Percentiles rank a stretch among this genome's conserved stretches.
phyloP scores from a whole-genome alignment of 441 rosid species.

The Jatropha multifida region DNA sequence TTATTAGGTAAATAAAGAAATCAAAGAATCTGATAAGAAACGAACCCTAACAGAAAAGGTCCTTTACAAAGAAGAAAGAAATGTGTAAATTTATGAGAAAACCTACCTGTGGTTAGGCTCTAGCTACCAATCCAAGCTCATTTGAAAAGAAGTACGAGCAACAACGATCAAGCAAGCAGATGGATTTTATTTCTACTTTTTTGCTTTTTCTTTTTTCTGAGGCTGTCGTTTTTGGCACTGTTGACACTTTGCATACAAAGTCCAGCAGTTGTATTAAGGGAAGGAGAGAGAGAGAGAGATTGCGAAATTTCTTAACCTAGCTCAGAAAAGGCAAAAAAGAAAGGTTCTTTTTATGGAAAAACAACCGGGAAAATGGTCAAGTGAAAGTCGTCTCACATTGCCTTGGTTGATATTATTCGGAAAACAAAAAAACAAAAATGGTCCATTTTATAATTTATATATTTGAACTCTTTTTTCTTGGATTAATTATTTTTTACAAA shows the following conservation, averaged over 20 bases:
- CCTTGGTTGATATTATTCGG: too few species aligned
- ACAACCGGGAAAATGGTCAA: too few species aligned
- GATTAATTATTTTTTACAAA: too few species aligned
- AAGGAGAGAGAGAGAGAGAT: background rate
- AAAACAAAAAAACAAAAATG: too few species aligned
- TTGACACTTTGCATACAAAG: background rate
- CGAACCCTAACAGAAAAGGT: conserved; percentile 25
- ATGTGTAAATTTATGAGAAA: background rate
- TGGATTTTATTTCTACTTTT: background rate
- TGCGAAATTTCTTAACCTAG: background rate
- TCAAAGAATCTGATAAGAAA: conserved; percentile 5
- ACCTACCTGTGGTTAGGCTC: background rate
- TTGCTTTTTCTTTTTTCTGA: background rate
- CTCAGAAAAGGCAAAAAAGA: background rate
- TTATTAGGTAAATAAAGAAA: background rate
- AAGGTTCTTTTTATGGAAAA: too few species aligned
- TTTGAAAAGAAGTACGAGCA: too few species aligned
- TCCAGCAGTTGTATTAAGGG: background rate
- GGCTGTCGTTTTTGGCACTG: background rate
- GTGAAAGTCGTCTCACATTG: conserved; percentile 14
- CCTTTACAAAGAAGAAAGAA: background rate
- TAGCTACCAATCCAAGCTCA: conserved; percentile 12
- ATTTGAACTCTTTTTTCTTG: too few species aligned
- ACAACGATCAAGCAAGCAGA: too few species aligned
- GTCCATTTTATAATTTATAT: too few species aligned